Conservation (phyloP, 2,329 filamentous ascomycete species). For the Raffaelea deltoideospora region DNA sequence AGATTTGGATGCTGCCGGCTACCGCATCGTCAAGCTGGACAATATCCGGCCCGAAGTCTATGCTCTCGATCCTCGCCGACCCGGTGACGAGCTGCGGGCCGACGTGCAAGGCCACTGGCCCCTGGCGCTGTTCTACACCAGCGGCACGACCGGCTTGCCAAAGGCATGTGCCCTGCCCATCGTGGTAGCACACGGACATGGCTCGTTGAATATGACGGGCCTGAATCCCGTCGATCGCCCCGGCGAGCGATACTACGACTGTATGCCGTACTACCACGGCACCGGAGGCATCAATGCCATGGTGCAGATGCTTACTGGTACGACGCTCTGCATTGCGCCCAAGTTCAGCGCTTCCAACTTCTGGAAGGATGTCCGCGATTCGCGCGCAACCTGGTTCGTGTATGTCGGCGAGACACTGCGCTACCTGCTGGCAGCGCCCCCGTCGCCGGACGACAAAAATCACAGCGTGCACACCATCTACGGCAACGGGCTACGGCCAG, state of each 20-base stretch:
- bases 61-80: constrained; percentile 17
- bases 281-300: constrained; percentile 50
- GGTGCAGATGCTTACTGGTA: constrained; percentile 33
- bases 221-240: constrained; percentile 15
- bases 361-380: constrained; percentile 57
- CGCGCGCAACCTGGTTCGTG: constrained; percentile 52
- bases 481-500: constrained; percentile 53
- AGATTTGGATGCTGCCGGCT: constrained; percentile 32
- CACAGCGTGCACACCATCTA: constrained; percentile 45
- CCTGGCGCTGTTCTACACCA: constrained; percentile 56
- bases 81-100: constrained; percentile 38
- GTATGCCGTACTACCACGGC: constrained; percentile 66
- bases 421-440: constrained; percentile 55
- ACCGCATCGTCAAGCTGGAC: constrained; percentile 40
- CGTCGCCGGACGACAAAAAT: constrained; percentile 41
- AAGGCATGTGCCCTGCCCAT: constrained; percentile 53
- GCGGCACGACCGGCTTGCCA: constrained; percentile 60
- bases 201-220: constrained; percentile 12
- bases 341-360: constrained; percentile 56
- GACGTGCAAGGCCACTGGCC: constrained; percentile 37
- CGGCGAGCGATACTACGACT: constrained; percentile 54
- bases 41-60: constrained; percentile 25
- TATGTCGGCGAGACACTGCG: constrained; percentile 68
- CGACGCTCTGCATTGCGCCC: constrained; percentile 45
- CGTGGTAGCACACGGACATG: constrained; percentile 19